Conservation (phyloP, 2,329 filamentous ascomycete species). For the Aspergillus sp. region DNA sequence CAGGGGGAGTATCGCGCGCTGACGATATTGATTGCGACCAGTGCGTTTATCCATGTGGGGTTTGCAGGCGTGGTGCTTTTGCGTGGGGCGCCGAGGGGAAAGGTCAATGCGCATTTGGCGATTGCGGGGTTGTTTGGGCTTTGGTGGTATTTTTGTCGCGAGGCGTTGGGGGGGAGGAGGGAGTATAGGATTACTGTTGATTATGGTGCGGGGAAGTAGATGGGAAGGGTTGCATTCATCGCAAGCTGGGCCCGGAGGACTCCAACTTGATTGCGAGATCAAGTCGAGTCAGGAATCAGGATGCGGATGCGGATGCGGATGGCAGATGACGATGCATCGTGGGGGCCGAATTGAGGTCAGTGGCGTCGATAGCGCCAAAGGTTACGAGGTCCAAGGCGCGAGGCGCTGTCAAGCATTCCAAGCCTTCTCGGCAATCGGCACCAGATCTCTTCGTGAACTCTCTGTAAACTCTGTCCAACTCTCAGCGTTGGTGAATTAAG, state of each 20-base stretch:
- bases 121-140: background rate
- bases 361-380: background rate
- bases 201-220: background rate
- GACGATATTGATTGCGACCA: background rate
- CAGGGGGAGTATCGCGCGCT: background rate
- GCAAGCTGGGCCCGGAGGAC: too few species aligned
- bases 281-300: too few species aligned
- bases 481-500: too few species aligned
- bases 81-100: background rate
- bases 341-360: background rate
- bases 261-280: too few species aligned
- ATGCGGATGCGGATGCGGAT: too few species aligned
- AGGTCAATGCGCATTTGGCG: background rate
- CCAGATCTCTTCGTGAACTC: background rate
- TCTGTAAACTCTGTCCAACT: background rate
- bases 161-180: background rate
- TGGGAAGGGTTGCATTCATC: too few species aligned
- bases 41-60: background rate
- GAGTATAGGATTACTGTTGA: background rate
- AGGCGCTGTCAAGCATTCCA: constrained; percentile 9
- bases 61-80: background rate
- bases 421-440: constrained; percentile 4
- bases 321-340: background rate
- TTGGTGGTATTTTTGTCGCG: background rate
- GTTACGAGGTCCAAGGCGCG: background rate